These are phyloP conservation scores for Pelargonium citronellum DNA, from an alignment of 441 rosid species.

Conservation along the genomic window DNA sequence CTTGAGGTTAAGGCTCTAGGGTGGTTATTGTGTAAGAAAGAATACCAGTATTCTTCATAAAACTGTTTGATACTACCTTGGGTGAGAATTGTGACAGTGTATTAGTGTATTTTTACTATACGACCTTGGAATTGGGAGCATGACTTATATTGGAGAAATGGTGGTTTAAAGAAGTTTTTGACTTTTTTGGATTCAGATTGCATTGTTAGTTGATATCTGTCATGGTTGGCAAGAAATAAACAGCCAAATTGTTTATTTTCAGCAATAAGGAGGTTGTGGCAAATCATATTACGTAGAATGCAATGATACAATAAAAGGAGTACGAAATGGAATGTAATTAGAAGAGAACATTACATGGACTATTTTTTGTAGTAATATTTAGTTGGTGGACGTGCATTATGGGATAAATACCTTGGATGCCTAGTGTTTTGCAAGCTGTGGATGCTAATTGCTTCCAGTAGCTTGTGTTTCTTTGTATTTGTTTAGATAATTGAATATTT, in stretches of 20 bases:
- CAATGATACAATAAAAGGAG: not conserved
- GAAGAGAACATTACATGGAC: not conserved
- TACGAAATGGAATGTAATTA: not conserved
- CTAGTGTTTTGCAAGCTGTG: not conserved
- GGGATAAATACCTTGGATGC: not conserved
- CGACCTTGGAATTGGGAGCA: not conserved
- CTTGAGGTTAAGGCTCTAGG: not conserved
- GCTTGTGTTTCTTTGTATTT: not conserved
- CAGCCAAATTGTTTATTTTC: not conserved
- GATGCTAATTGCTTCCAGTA: not conserved
- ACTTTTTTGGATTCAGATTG: constrained; percentile 3
- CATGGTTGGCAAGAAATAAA: not conserved
- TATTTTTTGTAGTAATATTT: not conserved
- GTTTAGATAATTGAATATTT: not conserved
- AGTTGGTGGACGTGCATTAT: not conserved
- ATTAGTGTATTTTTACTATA: not conserved
- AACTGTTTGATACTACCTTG: not conserved
- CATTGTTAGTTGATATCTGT: not conserved
- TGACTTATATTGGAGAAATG: not conserved
- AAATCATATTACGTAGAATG: not conserved
- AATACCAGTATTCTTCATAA: not conserved
- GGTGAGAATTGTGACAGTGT: not conserved
- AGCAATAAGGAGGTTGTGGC: not conserved
- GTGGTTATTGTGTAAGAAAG: not conserved
- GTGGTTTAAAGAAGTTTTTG: not conserved